Base-by-base conservation (phyloP, 805 yeast genomes). In the Metschnikowia gruessii region DNA sequence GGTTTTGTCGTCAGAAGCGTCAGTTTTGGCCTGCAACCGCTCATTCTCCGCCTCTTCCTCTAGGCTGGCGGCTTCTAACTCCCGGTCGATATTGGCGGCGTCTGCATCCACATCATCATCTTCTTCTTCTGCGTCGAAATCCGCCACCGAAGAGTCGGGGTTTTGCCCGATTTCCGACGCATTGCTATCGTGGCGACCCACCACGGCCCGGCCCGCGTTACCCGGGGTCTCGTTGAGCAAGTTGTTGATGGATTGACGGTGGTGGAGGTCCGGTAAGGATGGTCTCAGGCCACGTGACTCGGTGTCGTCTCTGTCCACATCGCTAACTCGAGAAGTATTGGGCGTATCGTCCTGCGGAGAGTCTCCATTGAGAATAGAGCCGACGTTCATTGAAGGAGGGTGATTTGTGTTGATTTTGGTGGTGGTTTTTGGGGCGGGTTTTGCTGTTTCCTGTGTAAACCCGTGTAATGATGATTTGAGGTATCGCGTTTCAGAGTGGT, bases 351-450 rank as follows among this genome's bases (percentile, higher is more conserved):
- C 45, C 0, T 51, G 48, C 0, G 55, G 56, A 32, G 54, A 41
- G 33, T 55, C 58, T 18, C 58, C 55, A 35, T 53, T 55, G 16
- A 55, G 48, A 40, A 55, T 53, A 24, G 59, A 55, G 6, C 57
- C 59, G 18, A 55, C 59, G 35, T 55, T 55, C 59, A 55, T 55
- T n/a, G n/a, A n/a, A n/a, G n/a, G n/a, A n/a, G n/a, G n/a, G n/a
- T n/a, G n/a, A n/a, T n/a, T n/a, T n/a, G n/a, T n/a, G n/a, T n/a
- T n/a, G n/a, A n/a, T n/a, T 10, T 4, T 19, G 19, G 16, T 6
- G 28, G 28, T 7, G 28, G 12, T 26, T 26, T 26, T 26, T 6
- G 9, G 12, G 12, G 28, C 12, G 28, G n/a, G n/a, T n/a, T 26
- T 26, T 10, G 9, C 9, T 26, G 33, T n/a, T 30, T 30, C n/a